phyloP scores from a whole-genome alignment of 192 early-diverging fungal genomes.

The Ramicandelaber brevisporus region DNA sequence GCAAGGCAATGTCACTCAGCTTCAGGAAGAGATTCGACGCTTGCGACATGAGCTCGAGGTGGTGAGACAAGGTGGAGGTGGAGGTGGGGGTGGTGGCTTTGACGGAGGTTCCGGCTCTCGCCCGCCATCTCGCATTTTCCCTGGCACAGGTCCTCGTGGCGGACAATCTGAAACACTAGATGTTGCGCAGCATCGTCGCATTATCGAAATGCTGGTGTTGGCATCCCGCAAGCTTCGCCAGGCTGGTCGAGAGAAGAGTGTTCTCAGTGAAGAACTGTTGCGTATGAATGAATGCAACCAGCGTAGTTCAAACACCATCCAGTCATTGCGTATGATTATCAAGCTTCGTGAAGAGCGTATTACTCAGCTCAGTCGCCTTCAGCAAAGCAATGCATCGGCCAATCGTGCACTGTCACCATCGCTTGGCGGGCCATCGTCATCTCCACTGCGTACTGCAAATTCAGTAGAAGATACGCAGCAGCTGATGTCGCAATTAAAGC shows the following conservation, averaged over 20 bases:
- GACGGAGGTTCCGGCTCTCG: too few relatives aligned
- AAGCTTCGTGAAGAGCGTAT: conserved; percentile 11
- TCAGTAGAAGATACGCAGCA: conserved; percentile 8
- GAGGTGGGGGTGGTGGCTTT: too few relatives aligned
- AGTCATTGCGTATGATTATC: conserved; percentile 7
- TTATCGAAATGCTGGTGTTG: conserved; percentile 14
- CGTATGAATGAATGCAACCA: conserved; percentile 13
- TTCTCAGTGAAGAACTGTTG: conserved; percentile 17
- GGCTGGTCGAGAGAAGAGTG: conserved; percentile 19
- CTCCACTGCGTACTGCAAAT: too few relatives aligned
- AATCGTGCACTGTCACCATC: too few relatives aligned
- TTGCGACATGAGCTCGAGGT: conserved; percentile 19
- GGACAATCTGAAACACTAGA: not conserved
- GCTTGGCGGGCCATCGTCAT: too few relatives aligned
- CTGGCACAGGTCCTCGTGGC: not conserved
- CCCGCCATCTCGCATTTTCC: too few relatives aligned
- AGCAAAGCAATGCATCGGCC: conserved; percentile 6
- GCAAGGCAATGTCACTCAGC: conserved; percentile 32
- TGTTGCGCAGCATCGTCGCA: conserved; percentile 10
- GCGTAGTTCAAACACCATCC: conserved; percentile 8
- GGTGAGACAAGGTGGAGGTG: too few relatives aligned
- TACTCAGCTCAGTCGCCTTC: conserved; percentile 5
- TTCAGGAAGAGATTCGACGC: conserved; percentile 27
- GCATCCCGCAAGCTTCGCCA: conserved; percentile 21
- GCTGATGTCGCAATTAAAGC: conserved; percentile 4